Conservation (phyloP, 306 rosid species). For the Fagus crenata region DNA sequence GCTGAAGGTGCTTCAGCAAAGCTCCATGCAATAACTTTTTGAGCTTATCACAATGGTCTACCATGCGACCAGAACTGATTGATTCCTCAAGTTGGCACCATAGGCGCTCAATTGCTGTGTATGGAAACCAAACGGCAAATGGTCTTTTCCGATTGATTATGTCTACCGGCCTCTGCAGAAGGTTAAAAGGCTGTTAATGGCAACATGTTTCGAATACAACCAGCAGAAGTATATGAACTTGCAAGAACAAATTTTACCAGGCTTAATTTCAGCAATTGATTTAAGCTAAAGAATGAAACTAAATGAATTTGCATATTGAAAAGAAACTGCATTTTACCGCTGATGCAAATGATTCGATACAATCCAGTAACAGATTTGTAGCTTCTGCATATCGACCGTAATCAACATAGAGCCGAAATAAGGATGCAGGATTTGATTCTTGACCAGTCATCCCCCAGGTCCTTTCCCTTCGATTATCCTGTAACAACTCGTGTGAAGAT, state of each 20-base stretch:
- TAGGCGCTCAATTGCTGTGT: constrained; percentile 71
- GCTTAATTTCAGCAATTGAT: background rate
- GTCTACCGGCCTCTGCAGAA: constrained; percentile 72
- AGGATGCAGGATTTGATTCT: constrained; percentile 80
- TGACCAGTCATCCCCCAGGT: constrained; percentile 76
- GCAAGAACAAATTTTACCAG: background rate
- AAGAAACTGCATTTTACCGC: constrained; percentile 47
- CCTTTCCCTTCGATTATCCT: constrained; percentile 68
- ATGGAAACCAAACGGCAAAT: constrained; percentile 85
- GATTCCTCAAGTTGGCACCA: constrained; percentile 73
- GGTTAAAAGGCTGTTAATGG: constrained; percentile 33
- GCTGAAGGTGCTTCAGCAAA: constrained; percentile 61
- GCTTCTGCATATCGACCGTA: constrained; percentile 88
- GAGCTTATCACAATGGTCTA: constrained; percentile 75
- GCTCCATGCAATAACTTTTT: constrained; percentile 60
- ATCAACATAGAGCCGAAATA: constrained; percentile 78
- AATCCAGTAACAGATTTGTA: constrained; percentile 75
- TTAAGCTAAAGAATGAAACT: background rate
- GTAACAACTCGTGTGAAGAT: constrained; percentile 41
- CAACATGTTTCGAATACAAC: constrained; percentile 19
- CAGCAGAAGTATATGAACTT: background rate
- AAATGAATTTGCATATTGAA: constrained; percentile 1
- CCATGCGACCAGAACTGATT: constrained; percentile 71
- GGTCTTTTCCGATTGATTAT: constrained; percentile 72
- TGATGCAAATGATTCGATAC: constrained; percentile 66